A percentile compares a stretch with the other conserved stretches of the same genome.
Conservation (phyloP, 83 land plant genomes). For the Picea abies region DNA sequence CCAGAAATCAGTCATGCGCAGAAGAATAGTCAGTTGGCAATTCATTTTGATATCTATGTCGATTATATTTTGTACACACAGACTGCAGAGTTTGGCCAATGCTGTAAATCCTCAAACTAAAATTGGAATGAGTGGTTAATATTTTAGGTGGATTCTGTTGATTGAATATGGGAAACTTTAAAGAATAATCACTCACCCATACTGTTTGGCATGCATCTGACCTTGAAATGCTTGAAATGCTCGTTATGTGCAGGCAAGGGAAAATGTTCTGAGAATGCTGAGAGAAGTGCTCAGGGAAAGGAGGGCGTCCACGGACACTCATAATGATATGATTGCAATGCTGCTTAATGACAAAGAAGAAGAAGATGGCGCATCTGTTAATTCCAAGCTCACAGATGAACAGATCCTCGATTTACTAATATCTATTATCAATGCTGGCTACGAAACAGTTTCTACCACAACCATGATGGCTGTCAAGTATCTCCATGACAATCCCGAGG, state of each 20-base stretch:
- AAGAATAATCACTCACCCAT: no score
- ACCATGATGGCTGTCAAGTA: slow-evolving; percentile 74
- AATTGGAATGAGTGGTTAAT: no score
- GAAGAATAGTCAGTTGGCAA: no score
- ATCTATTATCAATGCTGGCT: slow-evolving; percentile 62
- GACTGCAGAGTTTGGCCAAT: no score
- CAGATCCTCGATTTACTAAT: slow-evolving; percentile 61
- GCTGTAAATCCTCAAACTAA: no score
- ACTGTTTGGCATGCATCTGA: no score
- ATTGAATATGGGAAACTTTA: no score
- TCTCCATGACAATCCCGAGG: slow-evolving; percentile 57
- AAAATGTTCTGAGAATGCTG: slow-evolving; percentile 35
- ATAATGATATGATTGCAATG: slow-evolving; percentile 46
- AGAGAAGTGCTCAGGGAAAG: slow-evolving; percentile 41
- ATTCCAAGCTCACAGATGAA: slow-evolving; percentile 42
- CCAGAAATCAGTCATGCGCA: not conserved
- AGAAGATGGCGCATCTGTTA: not conserved
- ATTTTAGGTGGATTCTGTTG: no score
- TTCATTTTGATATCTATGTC: no score
- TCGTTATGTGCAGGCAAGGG: slow-evolving; percentile 40
- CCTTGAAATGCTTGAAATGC: no score
- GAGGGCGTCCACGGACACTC: slow-evolving; percentile 11
- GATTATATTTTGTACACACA: no score
- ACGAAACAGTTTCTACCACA: slow-evolving; percentile 73
- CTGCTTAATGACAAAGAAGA: slow-evolving; percentile 27